phyloP scores from a whole-genome alignment of 2,329 filamentous ascomycete species.

The Hawksworthiomyces lignivorus region DNA sequence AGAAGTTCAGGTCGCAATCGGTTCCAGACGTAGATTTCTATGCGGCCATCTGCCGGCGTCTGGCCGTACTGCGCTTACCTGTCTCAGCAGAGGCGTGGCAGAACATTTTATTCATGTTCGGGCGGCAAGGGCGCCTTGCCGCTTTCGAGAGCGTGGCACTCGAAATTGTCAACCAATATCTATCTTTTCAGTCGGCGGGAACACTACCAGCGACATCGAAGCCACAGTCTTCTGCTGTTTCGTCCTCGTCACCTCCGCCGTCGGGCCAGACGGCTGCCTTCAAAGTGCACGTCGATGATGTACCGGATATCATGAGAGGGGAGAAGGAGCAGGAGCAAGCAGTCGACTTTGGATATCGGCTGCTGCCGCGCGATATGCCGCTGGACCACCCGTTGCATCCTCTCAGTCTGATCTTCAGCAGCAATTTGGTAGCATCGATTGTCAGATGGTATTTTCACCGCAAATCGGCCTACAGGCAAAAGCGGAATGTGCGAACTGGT shows the following conservation, averaged over 20 bases:
- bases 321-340: conserved; percentile 6
- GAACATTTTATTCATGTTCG: conserved; percentile 35
- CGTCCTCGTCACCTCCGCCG: not conserved
- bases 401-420: conserved; percentile 37
- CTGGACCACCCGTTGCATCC: conserved; percentile 36
- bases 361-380: conserved; percentile 34
- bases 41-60: conserved; percentile 25
- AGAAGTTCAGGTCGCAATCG: conserved; percentile 15
- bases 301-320: conserved; percentile 27
- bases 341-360: conserved; percentile 23
- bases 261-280: conserved; percentile 24
- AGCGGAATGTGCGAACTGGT: not conserved
- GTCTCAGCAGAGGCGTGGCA: conserved; percentile 35
- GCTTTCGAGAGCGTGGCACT: conserved; percentile 38
- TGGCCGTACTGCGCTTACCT: conserved; percentile 32
- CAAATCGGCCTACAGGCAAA: conserved; percentile 19
- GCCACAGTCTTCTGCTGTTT: not conserved
- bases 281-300: conserved; percentile 36
- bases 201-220: too few relatives aligned
- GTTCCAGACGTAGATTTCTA: conserved; percentile 23
- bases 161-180: conserved; percentile 34
- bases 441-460: conserved; percentile 36
- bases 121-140: conserved; percentile 33
- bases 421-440: conserved; percentile 5
- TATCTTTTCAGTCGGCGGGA: conserved; percentile 14